Base-by-base conservation (phyloP, 768 basidiomycete species). In the Suillus weaverae region DNA sequence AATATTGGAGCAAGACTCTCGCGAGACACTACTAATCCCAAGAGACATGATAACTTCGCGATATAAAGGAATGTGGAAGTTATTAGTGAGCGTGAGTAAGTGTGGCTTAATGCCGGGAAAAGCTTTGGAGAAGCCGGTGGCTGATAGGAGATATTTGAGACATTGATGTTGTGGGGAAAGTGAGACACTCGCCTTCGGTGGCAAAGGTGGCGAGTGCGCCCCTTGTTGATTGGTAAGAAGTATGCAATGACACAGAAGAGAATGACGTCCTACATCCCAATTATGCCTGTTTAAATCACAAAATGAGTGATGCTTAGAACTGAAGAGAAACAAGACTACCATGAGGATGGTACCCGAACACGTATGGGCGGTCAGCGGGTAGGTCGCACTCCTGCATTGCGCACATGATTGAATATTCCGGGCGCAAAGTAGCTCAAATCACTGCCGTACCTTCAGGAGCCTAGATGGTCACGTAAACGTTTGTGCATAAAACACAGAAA, bases 301-400 rank as follows among this genome's bases (percentile, higher is more conserved):
- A 10, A 51, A 62, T 71, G 14, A 73, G 66, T 50, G 4, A 22
- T 11, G 26, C 16, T 41, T 6, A 22, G 13, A 1, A 35, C 41
- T 60, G 61, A 11, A 64, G 46, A 44, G 14, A 32, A 26, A 16
- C 4, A 50, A 53, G 35, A 65, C 26, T 41, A 65, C 96, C 97
- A 77, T 99, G 97, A 20, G 97, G 97, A 77, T 99, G 97, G 77
- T 98, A 98, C 9, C 97, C 97, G 77, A 99, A 99, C 16, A 99
- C 85, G 78, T 99, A 99, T 22, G 93, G 90, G 67, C 95, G 81
- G 75, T 97, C 94, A 13, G 97, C 81, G 0, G 97, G 95, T 30
- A 99, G 83, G 68, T 97, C 93, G 41, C 87, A 89, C 78, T 94
- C 95, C 95, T 63, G 60, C 18, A 26, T 38, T 39, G 18, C 60